Percentiles rank a stretch among this genome's conserved stretches.
Conservation (phyloP, 176 grass and related monocot species). For the Elaeis guineensis region DNA sequence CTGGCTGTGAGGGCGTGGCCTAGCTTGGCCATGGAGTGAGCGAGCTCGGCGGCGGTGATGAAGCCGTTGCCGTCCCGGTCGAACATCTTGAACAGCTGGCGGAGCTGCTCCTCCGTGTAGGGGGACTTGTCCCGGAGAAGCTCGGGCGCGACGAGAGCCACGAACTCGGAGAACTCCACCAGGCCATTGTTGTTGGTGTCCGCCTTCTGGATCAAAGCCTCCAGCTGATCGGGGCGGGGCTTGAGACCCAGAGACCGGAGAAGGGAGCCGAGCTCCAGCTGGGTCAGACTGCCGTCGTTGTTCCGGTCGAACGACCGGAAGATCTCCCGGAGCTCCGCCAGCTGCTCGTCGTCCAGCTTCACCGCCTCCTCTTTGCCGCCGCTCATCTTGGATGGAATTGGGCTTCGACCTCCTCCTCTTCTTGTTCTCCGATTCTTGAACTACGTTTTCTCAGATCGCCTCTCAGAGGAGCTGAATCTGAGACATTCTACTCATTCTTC, state of each 20-base stretch:
- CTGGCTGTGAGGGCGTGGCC: slow-evolving; percentile 69
- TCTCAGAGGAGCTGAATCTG: too few relatives aligned
- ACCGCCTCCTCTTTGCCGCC: slow-evolving; percentile 2
- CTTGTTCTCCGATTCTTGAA: too few relatives aligned
- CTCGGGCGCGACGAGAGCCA: slow-evolving; percentile 61
- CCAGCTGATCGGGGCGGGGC: slow-evolving; percentile 58
- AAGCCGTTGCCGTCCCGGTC: slow-evolving; percentile 85
- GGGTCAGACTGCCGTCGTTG: slow-evolving; percentile 75
- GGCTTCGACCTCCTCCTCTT: too few relatives aligned
- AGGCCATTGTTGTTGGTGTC: slow-evolving; percentile 84
- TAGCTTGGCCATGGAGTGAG: slow-evolving; percentile 90
- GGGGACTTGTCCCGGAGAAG: slow-evolving; percentile 51
- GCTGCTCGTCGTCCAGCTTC: slow-evolving; percentile 48
- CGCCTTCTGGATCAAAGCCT: slow-evolving; percentile 56
- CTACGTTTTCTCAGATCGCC: too few relatives aligned
- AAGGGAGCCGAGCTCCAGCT: slow-evolving; percentile 83
- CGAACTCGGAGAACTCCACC: slow-evolving; percentile 95
- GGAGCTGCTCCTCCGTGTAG: slow-evolving; percentile 79
- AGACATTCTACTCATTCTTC: too few relatives aligned
- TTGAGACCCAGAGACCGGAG: slow-evolving; percentile 74
- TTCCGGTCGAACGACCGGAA: slow-evolving; percentile 91
- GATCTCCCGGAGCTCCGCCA: slow-evolving; percentile 71
- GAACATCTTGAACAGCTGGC: slow-evolving; percentile 59
- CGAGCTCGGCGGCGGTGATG: slow-evolving; percentile 96
- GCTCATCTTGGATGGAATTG: slow-evolving; percentile 19